These are phyloP conservation scores for Plasmodium gonderi DNA, from an alignment of 169 alveolate genomes.

Conservation along the genomic window DNA sequence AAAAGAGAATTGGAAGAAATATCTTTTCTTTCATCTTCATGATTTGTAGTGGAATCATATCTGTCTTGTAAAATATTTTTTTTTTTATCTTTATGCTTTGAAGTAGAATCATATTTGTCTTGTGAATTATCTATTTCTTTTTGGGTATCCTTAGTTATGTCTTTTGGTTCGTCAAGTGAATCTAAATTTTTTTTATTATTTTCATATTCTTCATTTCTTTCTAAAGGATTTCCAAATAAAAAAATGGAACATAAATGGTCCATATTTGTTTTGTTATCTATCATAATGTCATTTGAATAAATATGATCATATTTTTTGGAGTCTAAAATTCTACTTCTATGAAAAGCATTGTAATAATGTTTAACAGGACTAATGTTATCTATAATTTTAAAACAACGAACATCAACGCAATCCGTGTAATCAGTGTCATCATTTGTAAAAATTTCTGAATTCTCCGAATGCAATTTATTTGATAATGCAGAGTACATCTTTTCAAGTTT, in stretches of 20 bases:
- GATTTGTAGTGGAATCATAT: not conserved
- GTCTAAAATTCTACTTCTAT: conserved; percentile 52
- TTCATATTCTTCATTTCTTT: conserved; percentile 68
- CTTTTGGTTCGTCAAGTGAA: conserved; percentile 1
- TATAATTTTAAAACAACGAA: conserved; percentile 59
- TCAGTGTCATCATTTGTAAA: conserved; percentile 32
- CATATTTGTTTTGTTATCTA: conserved; percentile 60
- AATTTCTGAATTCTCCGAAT: conserved; percentile 49
- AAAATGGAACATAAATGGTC: conserved; percentile 67
- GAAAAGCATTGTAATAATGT: conserved; percentile 60
- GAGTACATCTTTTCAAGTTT: conserved; percentile 41
- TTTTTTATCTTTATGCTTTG: not conserved
- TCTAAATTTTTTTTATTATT: not conserved
- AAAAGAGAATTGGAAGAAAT: not conserved
- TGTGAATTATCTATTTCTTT: not conserved
- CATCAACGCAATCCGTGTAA: conserved; percentile 48
- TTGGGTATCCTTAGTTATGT: conserved; percentile 5
- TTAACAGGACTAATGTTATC: conserved; percentile 58
- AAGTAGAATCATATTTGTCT: not conserved
- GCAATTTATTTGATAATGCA: conserved; percentile 47
- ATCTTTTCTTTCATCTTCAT: conserved; percentile 14
- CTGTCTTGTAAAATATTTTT: conserved; percentile 11
- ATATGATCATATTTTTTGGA: conserved; percentile 61
- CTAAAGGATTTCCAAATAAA: conserved; percentile 73
- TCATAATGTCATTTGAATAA: conserved; percentile 47